Conservation (phyloP, 2,329 filamentous ascomycete genomes). For the Exophiala oligosperma region DNA sequence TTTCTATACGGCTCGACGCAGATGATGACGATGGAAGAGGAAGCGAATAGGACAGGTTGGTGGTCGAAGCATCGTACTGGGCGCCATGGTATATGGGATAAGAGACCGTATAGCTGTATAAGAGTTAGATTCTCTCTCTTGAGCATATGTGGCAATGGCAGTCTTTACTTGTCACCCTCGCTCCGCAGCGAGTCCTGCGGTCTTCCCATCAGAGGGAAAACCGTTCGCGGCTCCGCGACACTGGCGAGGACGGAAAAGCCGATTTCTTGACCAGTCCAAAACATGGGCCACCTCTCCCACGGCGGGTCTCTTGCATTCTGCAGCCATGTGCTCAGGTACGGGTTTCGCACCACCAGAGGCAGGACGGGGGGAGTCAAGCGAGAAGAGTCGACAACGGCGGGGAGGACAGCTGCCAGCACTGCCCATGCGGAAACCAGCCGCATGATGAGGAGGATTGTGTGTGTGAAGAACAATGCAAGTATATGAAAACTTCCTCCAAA, state of each 20-base stretch:
- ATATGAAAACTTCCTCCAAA: too few relatives aligned
- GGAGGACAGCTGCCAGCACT: conserved; percentile 18
- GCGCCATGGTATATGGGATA: conserved; percentile 61
- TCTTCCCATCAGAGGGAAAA: conserved; percentile 65
- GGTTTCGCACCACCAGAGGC: conserved; percentile 71
- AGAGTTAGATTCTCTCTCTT: conserved; percentile 1
- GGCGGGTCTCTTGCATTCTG: conserved; percentile 68
- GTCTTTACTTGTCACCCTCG: conserved; percentile 61
- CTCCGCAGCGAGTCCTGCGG: conserved; percentile 64
- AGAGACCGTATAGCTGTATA: conserved; percentile 55
- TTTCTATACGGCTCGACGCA: conserved; percentile 41
- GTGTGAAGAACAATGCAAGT: background rate
- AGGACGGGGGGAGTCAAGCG: conserved; percentile 58
- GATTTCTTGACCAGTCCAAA: conserved; percentile 71
- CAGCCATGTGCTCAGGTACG: conserved; percentile 73
- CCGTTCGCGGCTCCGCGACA: conserved; percentile 58
- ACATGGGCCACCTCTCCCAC: conserved; percentile 85
- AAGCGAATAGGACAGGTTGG: conserved; percentile 66
- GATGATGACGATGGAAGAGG: conserved; percentile 43
- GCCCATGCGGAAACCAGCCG: conserved; percentile 28
- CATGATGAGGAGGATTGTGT: conserved; percentile 17
- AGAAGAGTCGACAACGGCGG: conserved; percentile 20
- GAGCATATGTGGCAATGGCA: conserved; percentile 41
- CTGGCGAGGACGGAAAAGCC: conserved; percentile 65
- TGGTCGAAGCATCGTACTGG: conserved; percentile 68